A percentile compares a stretch with the other conserved stretches of the same genome.
These are phyloP conservation scores for Arthrobotrys megalospora DNA, from an alignment of 2,329 filamentous ascomycete genomes.

Conservation along the genomic window DNA sequence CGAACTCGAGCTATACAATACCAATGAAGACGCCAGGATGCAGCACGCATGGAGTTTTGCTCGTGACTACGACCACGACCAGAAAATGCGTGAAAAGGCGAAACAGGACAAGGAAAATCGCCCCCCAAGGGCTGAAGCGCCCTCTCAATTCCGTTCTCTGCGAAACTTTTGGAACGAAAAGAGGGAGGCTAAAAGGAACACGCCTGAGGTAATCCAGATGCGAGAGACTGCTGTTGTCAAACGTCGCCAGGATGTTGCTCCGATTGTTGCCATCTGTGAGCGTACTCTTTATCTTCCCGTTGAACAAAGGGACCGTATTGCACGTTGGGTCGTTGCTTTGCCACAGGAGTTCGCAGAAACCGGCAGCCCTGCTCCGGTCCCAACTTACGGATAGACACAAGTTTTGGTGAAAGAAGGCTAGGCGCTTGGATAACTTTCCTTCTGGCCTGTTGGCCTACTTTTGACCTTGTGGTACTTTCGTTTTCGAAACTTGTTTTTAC, in stretches of 20 bases:
- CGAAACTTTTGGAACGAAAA: neutral
- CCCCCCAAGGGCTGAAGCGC: too few relatives aligned
- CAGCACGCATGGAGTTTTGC: neutral
- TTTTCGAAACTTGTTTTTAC: too few relatives aligned
- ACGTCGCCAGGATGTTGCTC: neutral
- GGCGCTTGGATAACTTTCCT: neutral
- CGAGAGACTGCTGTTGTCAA: neutral
- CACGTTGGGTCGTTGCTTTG: slow-evolving; percentile 10
- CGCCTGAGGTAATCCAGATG: neutral
- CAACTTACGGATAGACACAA: neutral
- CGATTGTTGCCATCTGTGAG: neutral
- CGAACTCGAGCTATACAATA: slow-evolving; percentile 8
- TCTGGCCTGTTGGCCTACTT: neutral
- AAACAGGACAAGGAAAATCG: neutral
- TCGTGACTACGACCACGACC: slow-evolving; percentile 2
- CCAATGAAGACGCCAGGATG: neutral
- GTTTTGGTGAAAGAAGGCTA: neutral
- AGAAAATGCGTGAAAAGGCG: neutral
- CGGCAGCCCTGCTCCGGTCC: neutral
- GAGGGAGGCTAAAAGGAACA: neutral
- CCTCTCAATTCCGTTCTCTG: neutral
- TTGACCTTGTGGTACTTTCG: neutral
- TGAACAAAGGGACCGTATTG: slow-evolving; percentile 13
- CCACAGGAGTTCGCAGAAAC: slow-evolving; percentile 17
- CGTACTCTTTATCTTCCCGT: neutral